These are phyloP conservation scores for Ophioceras dolichostomum DNA, from an alignment of 2,329 filamentous ascomycete genomes.

Conservation along the genomic window DNA sequence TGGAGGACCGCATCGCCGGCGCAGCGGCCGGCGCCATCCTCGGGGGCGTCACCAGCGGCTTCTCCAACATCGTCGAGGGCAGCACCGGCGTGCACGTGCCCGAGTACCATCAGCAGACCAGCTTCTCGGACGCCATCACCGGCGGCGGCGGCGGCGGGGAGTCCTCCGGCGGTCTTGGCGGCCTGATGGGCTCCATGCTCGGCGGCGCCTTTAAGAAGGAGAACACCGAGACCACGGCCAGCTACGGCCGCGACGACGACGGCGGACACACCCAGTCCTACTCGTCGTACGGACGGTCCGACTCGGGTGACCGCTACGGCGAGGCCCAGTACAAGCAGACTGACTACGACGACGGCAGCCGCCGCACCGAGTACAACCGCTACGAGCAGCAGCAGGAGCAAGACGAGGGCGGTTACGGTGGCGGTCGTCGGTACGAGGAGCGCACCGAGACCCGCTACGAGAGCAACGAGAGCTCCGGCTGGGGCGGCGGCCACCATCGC, in stretches of 20 bases:
- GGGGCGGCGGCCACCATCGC: slow-evolving; percentile 3
- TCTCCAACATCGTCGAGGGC: slow-evolving; percentile 32
- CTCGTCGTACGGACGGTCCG: slow-evolving; percentile 46
- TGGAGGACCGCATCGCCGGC: slow-evolving; percentile 44
- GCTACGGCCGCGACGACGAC: slow-evolving; percentile 38
- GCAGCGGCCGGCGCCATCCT: slow-evolving; percentile 45
- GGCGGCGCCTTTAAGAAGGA: slow-evolving; percentile 21
- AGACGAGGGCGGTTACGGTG: slow-evolving; percentile 24
- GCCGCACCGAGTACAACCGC: slow-evolving; percentile 46
- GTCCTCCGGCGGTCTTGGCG: slow-evolving; percentile 48
- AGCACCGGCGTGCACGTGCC: slow-evolving; percentile 23
- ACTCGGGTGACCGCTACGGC: slow-evolving; percentile 38
- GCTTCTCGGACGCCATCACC: slow-evolving; percentile 6
- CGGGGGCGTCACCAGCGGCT: slow-evolving; percentile 40
- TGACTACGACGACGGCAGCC: slow-evolving; percentile 42
- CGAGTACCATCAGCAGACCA: slow-evolving; percentile 5
- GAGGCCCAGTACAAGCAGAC: slow-evolving; percentile 50
- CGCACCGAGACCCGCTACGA: slow-evolving; percentile 15
- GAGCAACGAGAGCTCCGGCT: slow-evolving; percentile 6
- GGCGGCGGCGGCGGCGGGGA: slow-evolving; percentile 33
- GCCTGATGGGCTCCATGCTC: slow-evolving; percentile 59
- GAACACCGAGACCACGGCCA: slow-evolving; percentile 37
- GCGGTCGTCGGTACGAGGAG: slow-evolving; percentile 36
- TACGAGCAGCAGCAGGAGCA: slow-evolving; percentile 52
- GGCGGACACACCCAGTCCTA: slow-evolving; percentile 49